phyloP scores from a whole-genome alignment of 2,329 filamentous ascomycete species.

The Botrytis cinerea region DNA sequence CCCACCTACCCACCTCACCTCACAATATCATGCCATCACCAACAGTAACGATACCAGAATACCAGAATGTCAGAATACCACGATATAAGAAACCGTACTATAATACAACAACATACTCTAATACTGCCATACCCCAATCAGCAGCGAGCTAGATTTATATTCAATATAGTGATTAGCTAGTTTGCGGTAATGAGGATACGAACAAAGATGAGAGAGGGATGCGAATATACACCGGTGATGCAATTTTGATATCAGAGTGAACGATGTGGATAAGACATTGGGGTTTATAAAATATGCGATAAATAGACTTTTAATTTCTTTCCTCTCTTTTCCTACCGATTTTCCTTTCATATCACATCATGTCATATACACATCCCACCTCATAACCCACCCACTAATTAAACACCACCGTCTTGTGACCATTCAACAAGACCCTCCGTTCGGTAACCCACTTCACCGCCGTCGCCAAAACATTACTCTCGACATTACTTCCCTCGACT shows the following conservation, averaged over 20 bases:
- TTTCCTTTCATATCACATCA: background rate
- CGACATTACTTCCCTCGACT: slow-evolving; percentile 79
- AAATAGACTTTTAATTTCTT: background rate
- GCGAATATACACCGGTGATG: rapidly evolving
- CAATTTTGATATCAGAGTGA: background rate
- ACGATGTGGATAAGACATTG: background rate
- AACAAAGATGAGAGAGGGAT: background rate
- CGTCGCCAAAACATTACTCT: slow-evolving; percentile 78
- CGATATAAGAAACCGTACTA: too few relatives aligned
- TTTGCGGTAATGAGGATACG: too few relatives aligned
- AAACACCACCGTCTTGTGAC: slow-evolving; percentile 79
- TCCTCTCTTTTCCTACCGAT: background rate
- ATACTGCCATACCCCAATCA: too few relatives aligned
- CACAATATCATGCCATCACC: too few relatives aligned
- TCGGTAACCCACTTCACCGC: slow-evolving; percentile 85
- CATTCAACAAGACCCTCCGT: slow-evolving; percentile 75
- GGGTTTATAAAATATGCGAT: background rate
- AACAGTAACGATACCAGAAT: too few relatives aligned
- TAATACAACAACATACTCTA: too few relatives aligned
- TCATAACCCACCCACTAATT: slow-evolving; percentile 28
- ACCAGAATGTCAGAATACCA: too few relatives aligned
- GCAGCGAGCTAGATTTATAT: too few relatives aligned
- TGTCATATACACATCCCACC: background rate
- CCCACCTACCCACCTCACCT: too few relatives aligned
- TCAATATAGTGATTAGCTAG: too few relatives aligned